Base-by-base conservation (phyloP, 352 stramenopile species). In the Phytophthora citrophthora region DNA sequence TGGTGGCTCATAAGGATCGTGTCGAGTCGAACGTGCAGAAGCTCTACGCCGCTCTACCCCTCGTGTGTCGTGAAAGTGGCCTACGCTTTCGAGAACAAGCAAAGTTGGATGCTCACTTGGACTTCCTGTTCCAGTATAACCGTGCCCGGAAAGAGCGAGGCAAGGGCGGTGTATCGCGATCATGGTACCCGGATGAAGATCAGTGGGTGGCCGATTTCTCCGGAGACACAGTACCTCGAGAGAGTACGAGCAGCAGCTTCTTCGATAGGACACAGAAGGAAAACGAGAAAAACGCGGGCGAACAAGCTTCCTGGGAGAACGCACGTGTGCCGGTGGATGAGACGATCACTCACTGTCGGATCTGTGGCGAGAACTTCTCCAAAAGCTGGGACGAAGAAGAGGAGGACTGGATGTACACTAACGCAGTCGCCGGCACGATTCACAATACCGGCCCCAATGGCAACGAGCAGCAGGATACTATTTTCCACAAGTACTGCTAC, bases 401-500 rank as follows among this genome's bases (percentile, higher is more conserved):
- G 43, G 88, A 96, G 49, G 88, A 96, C 27, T 96, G 88, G 88
- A 92, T 96, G 86, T 96, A 96, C 68, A 94, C 83, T 58, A 95
- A 95, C 56, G 88, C 88, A 1, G 82, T 95, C 24, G 67, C 82
- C n/a, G 88, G 81, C 8, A 87, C 74, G 47, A 91, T 95, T 44
- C 81, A 91, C 56, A 73, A 91, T 44, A 69, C 68, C 24, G 62
- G 58, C 7, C 54, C 67, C 0, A 61, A 61, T 32, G 68, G 75
- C 2, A 70, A 74, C 12, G 73, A 76, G 18, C 50, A 61, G 15
- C 72, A 90, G 11, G 72, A 88, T 38, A 94, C 86, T 3, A 96
- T 96, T 45, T 94, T 96, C 63, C 88, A 96, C 82, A 94, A 94
- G 72, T 95, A 94, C 53, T 96, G 88, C 55, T 94, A 93, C 61